phyloP scores from a whole-genome alignment of 2,329 filamentous ascomycete species.

The Colletotrichum tropicale region DNA sequence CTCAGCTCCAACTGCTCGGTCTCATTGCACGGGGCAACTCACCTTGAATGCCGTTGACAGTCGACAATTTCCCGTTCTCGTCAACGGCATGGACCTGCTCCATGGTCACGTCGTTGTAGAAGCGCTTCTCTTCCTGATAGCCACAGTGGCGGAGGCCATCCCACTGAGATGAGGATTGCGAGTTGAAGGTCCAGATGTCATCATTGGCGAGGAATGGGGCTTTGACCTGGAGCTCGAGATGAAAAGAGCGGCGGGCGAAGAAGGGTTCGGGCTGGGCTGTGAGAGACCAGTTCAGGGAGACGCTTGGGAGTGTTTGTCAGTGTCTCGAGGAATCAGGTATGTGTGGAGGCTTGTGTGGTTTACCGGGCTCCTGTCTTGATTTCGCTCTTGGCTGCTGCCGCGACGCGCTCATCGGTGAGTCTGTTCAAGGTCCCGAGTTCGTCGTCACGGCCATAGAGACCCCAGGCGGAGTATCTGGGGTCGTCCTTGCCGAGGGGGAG shows the following conservation, averaged over 20 bases:
- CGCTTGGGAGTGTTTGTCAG: slow-evolving; percentile 8
- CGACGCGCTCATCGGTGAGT: slow-evolving; percentile 58
- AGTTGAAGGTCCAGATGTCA: slow-evolving; percentile 37
- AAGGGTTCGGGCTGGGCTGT: slow-evolving; percentile 34
- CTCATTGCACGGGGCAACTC: not conserved
- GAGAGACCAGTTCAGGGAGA: slow-evolving; percentile 39
- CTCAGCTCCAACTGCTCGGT: not conserved
- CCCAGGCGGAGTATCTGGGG: slow-evolving; percentile 49
- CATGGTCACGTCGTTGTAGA: slow-evolving; percentile 32
- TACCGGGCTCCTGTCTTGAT: slow-evolving; percentile 59
- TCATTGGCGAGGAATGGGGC: slow-evolving; percentile 33
- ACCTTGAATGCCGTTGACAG: slow-evolving; percentile 23
- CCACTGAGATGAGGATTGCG: slow-evolving; percentile 43
- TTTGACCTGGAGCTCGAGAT: slow-evolving; percentile 33
- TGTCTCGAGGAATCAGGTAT: not conserved
- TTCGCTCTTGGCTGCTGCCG: slow-evolving; percentile 51
- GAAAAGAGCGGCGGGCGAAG: slow-evolving; percentile 32
- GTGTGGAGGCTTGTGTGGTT: not conserved
- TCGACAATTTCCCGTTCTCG: slow-evolving; percentile 23
- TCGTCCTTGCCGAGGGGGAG: slow-evolving; percentile 51
- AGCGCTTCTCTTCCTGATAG: slow-evolving; percentile 39
- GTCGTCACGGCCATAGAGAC: slow-evolving; percentile 59
- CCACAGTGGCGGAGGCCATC: slow-evolving; percentile 42
- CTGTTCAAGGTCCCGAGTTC: slow-evolving; percentile 66
- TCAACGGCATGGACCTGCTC: slow-evolving; percentile 54